These are phyloP conservation scores for Lasiosphaeria miniovina DNA, from an alignment of 495 filamentous ascomycete genomes.

Conservation along the genomic window DNA sequence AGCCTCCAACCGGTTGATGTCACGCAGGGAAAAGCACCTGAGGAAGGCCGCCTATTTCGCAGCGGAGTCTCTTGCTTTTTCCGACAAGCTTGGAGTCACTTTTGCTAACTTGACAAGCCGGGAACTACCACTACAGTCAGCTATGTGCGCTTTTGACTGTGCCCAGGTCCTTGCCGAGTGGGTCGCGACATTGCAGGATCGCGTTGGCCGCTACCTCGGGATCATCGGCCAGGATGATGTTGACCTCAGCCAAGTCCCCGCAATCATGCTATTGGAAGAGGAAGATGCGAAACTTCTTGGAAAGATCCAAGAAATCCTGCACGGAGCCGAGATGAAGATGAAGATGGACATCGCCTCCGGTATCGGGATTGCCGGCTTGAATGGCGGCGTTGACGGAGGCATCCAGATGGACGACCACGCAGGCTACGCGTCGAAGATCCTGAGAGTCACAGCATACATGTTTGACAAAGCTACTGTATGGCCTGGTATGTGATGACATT, in stretches of 20 bases:
- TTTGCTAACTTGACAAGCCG: slow-evolving; percentile 82
- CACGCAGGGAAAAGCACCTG: slow-evolving; percentile 75
- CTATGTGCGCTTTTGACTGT: slow-evolving; percentile 92
- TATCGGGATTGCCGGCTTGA: slow-evolving; percentile 7
- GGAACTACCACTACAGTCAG: slow-evolving; percentile 89
- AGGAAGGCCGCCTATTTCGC: slow-evolving; percentile 94
- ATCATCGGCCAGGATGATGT: slow-evolving; percentile 79
- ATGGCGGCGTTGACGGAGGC: slow-evolving; percentile 48
- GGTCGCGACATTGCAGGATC: slow-evolving; percentile 91
- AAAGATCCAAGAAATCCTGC: slow-evolving; percentile 80
- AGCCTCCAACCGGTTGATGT: slow-evolving; percentile 29
- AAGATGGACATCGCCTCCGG: slow-evolving; percentile 44
- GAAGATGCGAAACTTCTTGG: slow-evolving; percentile 85
- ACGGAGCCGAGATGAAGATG: slow-evolving; percentile 79
- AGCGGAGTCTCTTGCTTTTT: slow-evolving; percentile 87
- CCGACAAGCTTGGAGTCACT: slow-evolving; percentile 80
- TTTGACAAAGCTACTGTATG: slow-evolving; percentile 87
- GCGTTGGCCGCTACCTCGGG: slow-evolving; percentile 83
- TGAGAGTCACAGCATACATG: slow-evolving; percentile 83
- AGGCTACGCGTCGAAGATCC: slow-evolving; percentile 81
- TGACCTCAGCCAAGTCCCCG: slow-evolving; percentile 72
- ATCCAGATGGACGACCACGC: slow-evolving; percentile 59
- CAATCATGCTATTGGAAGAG: slow-evolving; percentile 85
- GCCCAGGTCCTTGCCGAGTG: slow-evolving; percentile 97
- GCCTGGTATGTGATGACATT: slow-evolving; percentile 64